Base-by-base conservation (phyloP, 202 grass and related monocot species). In the Musa balbisiana region DNA sequence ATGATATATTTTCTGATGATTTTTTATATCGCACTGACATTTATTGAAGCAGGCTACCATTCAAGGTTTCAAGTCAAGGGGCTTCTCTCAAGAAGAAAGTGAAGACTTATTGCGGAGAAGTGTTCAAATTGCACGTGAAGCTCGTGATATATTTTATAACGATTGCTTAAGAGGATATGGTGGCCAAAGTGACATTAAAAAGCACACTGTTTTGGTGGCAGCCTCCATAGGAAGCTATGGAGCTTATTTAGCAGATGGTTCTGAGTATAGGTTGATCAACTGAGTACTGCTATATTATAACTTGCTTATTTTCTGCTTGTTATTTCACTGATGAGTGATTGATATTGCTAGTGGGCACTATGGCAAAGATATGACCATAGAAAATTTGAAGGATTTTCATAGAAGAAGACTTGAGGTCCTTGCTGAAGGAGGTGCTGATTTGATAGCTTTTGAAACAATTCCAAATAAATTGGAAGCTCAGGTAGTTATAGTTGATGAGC, bases 401-500 rank as follows among this genome's bases (percentile, higher is more conserved):
- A 81, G 78, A 62, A 84, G 80, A 75, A 86, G 91, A 78, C 83
- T 95, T 64, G 87, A 90, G 77, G 81, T 99, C 84, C 87, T 99
- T 71, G 87, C 88, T 11, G 88, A 90, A 80, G 83, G 91, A 58
- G 83, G 87, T 51, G 79, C 91, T 70, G 95, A 99, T 87, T 78
- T 99, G 66, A 82, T 99, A 17, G 95, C 91, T 64, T 99, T 99
- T 64, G 95, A 99, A 80, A 99, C 95, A 2, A 99, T 93, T 69
- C 95, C 95, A 49, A 92, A 99, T 78, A 99, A 95, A 88, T 33
- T 98, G 60, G 95, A 98, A 98, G 88, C 91, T 86, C 81, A 92
- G 91, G 95, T 94, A 19, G n/a, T 17, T 15, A 25, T 17, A 51
- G 20, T 73, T 69, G 66, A 49, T 49, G 16, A 12, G 9, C 11